Evolutionary conservation across 306 rosid species (phyloP).

Genomic region (Castanospermum australe): DNA sequence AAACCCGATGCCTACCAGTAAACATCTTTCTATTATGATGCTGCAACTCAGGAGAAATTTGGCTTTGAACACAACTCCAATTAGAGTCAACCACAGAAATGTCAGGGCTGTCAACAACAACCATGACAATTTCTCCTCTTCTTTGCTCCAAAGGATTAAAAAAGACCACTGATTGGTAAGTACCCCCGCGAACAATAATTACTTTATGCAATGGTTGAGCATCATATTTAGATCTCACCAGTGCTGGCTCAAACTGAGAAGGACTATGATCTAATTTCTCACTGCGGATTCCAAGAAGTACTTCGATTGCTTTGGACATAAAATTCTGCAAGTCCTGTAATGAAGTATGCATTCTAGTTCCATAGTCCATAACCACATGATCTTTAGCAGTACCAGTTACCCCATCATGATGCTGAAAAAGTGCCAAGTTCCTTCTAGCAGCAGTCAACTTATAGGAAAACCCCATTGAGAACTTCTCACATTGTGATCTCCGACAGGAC

Average conservation of each 20-base stretch:
- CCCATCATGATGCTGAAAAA: slow-evolving; percentile 99
- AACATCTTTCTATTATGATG: slow-evolving; percentile 66
- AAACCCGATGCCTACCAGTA: slow-evolving; percentile 82
- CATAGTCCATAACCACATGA: slow-evolving; percentile 89
- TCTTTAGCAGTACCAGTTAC: slow-evolving; percentile 99
- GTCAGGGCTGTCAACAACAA: slow-evolving; percentile 72
- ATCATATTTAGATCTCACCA: slow-evolving; percentile 85
- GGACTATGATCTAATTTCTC: slow-evolving; percentile 79
- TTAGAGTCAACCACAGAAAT: slow-evolving; percentile 74
- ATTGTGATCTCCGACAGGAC: slow-evolving; percentile 72
- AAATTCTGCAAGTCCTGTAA: slow-evolving; percentile 88
- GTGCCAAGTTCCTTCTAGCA: slow-evolving; percentile 97
- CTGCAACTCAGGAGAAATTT: slow-evolving; percentile 83
- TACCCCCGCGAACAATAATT: slow-evolving; percentile 57
- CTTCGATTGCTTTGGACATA: slow-evolving; percentile 88
- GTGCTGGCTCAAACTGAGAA: slow-evolving; percentile 75
- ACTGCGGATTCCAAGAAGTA: slow-evolving; percentile 75
- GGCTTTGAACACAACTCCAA: slow-evolving; percentile 81
- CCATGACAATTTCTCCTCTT: slow-evolving; percentile 88
- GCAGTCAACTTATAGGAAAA: slow-evolving; percentile 93
- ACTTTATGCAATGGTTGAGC: slow-evolving; percentile 83
- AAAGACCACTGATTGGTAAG: slow-evolving; percentile 61
- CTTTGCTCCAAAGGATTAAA: slow-evolving; percentile 86
- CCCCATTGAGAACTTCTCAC: slow-evolving; percentile 77
- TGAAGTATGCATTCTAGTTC: slow-evolving; percentile 90